These are phyloP conservation scores for Diaporthe vexans DNA, from an alignment of 2,329 filamentous ascomycete genomes.

Conservation along the genomic window DNA sequence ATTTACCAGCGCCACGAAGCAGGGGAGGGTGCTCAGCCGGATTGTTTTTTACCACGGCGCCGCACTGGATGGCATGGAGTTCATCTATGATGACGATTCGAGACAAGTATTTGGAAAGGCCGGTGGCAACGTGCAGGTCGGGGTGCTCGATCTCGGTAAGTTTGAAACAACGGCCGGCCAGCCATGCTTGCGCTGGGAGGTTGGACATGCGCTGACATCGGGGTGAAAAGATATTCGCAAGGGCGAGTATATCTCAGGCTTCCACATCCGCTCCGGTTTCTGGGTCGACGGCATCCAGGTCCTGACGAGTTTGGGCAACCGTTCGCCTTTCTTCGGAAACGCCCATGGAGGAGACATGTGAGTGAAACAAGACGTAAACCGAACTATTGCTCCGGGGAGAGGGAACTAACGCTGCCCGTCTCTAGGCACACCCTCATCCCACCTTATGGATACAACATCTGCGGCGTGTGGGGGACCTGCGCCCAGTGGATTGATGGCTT, in stretches of 20 bases:
- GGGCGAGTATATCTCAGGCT: slow-evolving; percentile 90
- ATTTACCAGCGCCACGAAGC: slow-evolving; percentile 76
- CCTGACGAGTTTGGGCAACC: slow-evolving; percentile 88
- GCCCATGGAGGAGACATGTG: slow-evolving; percentile 84
- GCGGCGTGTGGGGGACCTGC: slow-evolving; percentile 87
- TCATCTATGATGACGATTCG: slow-evolving; percentile 89
- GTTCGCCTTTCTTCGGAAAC: slow-evolving; percentile 89
- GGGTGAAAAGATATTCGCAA: slow-evolving; percentile 76
- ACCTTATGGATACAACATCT: slow-evolving; percentile 89
- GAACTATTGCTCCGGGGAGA: not conserved
- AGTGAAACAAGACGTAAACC: slow-evolving; percentile 56
- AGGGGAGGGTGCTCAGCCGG: slow-evolving; percentile 80
- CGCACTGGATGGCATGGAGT: slow-evolving; percentile 89
- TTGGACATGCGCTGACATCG: slow-evolving; percentile 44
- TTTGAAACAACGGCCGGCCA: slow-evolving; percentile 38
- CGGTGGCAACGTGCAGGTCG: slow-evolving; percentile 77
- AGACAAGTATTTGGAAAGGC: slow-evolving; percentile 89
- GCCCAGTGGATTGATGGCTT: slow-evolving; percentile 88
- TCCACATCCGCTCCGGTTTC: slow-evolving; percentile 82
- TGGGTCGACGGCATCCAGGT: slow-evolving; percentile 94
- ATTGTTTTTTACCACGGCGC: slow-evolving; percentile 83
- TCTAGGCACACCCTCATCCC: slow-evolving; percentile 87
- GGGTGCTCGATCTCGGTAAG: slow-evolving; percentile 83
- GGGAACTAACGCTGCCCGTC: slow-evolving; percentile 45
- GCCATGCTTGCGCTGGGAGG: too few relatives aligned